Evolutionary conservation across 2,329 filamentous ascomycete species (phyloP), one percentile per base, ranked within the genome.

Genomic region (Tricladium varicosporioides): DNA sequence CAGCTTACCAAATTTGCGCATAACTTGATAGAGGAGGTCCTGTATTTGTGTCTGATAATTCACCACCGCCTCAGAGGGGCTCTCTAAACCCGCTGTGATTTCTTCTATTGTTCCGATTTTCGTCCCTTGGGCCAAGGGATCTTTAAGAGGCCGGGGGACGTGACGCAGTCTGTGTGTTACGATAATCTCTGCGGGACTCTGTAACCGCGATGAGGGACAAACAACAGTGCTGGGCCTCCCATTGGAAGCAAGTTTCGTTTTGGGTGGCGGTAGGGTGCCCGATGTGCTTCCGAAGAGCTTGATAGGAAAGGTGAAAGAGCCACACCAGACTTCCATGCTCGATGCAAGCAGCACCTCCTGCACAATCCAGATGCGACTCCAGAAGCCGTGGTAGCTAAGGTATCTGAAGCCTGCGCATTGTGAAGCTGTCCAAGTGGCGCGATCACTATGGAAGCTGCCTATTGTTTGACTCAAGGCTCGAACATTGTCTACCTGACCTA

Each of bases 1-100:
- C 22, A 62, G 60, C 14, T 16, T 48, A 19, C 54, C 31, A 18
- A 56, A 56, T n/a, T 56, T 47, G 48, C 48, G 40, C 5, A 56
- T 9, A 14, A 48, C 18, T 42, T 48, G 40, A 15, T 47, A 45
- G 10, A 51, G 15, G 11, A 47, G 16, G 47, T 48, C 54, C 33
- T 11, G 31, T 42, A 42, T 16, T 51, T 51, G 48, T 11, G 48
- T 40, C 15, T 51, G 48, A n/a, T 19, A 51, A 51, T 4, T 36
- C 5, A 9, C 33, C 19, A 36, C 13, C 32, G 18, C 22, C 27
- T 51, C 48, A 15, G 27, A 51, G 40, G 32, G 10, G 18, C 32
- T 33, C 32, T 31, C 14, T 16, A 32, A 31, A 14, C 18, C 48
- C 33, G 48, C 16, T 13, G 14, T 51, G 22, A 33, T n/a, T 51